A percentile compares a stretch with the other conserved stretches of the same genome.
Conservation (phyloP, 805 yeast species). For the Candida pini region DNA sequence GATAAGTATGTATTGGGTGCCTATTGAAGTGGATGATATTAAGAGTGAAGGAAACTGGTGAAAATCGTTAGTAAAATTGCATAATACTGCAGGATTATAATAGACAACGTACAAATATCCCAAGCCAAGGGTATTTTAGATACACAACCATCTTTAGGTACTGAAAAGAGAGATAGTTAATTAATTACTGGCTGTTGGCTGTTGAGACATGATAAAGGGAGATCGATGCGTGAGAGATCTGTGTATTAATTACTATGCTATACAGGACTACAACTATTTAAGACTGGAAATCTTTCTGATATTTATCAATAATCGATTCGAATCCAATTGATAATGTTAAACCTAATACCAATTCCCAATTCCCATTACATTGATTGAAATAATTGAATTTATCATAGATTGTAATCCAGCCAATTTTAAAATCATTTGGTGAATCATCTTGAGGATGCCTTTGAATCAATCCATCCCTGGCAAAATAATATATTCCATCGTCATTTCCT, state of each 20-base stretch:
- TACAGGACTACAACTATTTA: too few species aligned
- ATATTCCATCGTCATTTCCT: constrained; percentile 13
- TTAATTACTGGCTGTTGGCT: too few species aligned
- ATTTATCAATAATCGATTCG: constrained; percentile 28
- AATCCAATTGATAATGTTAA: constrained; percentile 48
- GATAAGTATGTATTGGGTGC: neutral
- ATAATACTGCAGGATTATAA: too few species aligned
- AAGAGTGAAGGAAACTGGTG: too few species aligned
- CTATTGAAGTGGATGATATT: neutral
- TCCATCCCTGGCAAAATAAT: constrained; percentile 52
- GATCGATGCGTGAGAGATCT: too few species aligned
- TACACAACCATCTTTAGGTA: constrained; percentile 15
- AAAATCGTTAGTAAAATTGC: too few species aligned
- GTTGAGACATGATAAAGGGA: too few species aligned
- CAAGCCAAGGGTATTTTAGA: constrained; percentile 18
- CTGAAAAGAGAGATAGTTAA: too few species aligned
- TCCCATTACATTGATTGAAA: constrained; percentile 32
- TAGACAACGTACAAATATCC: constrained; percentile 20
- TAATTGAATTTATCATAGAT: constrained; percentile 42
- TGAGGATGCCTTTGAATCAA: constrained; percentile 40
- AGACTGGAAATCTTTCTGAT: constrained; percentile 8
- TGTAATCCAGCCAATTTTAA: constrained; percentile 62
- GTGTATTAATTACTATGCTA: too few species aligned
- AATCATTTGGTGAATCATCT: constrained; percentile 58
- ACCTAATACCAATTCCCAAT: constrained; percentile 52